Evolutionary conservation across 176 grass and related monocot species (phyloP).

Genomic region (Metroxylon sagu): DNA sequence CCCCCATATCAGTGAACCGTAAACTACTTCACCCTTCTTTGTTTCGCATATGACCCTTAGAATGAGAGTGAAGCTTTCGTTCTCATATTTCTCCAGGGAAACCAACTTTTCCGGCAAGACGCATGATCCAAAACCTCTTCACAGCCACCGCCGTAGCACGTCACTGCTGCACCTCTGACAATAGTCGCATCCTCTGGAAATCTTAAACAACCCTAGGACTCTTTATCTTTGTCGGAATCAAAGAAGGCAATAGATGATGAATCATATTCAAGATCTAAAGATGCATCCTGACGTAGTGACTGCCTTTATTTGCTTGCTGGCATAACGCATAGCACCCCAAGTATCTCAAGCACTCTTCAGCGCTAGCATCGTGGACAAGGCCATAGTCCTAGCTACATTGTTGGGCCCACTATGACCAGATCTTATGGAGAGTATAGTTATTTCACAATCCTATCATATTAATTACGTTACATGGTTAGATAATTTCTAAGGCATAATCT

Average conservation of each 20-base stretch:
- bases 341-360: conserved; percentile 44
- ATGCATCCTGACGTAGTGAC: conserved; percentile 30
- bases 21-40: conserved; percentile 26
- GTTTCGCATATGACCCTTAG: conserved; percentile 35
- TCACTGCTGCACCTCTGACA: conserved; percentile 36
- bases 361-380: conserved; percentile 50
- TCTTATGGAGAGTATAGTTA: conserved; percentile 45
- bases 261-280: conserved; percentile 36
- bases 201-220: not conserved
- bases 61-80: conserved; percentile 26
- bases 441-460: too few relatives aligned
- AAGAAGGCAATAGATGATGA: too few relatives aligned
- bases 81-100: conserved; percentile 44
- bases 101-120: conserved; percentile 29
- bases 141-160: conserved; percentile 38
- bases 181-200: conserved; percentile 49
- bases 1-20: conserved; percentile 72
- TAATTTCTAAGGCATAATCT: too few relatives aligned
- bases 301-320: conserved; percentile 42
- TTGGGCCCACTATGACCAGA: conserved; percentile 62
- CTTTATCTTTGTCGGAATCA: too few relatives aligned
- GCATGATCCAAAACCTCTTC: conserved; percentile 27
- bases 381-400: conserved; percentile 45
- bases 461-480: too few relatives aligned
- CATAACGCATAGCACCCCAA: conserved; percentile 54